Evolutionary conservation across 495 filamentous ascomycete genomes (phyloP).

Genomic region (Pyronema omphalodes): DNA sequence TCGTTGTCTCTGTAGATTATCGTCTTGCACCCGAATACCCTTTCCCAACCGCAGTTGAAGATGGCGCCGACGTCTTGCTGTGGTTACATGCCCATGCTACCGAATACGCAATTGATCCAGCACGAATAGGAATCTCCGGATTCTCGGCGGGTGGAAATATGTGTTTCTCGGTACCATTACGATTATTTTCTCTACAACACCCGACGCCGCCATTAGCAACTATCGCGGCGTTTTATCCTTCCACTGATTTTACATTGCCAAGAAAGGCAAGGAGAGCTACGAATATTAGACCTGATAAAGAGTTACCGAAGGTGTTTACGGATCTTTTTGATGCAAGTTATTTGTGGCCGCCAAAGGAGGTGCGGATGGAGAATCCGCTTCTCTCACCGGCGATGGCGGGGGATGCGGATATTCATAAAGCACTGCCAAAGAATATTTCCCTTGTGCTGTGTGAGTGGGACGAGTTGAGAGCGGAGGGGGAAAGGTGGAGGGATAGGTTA

Average conservation of each 20-base stretch:
- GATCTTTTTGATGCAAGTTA: constrained; percentile 77
- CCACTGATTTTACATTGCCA: constrained; percentile 61
- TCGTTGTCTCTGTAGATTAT: constrained; percentile 55
- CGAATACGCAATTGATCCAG: constrained; percentile 32
- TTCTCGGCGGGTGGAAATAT: constrained; percentile 85
- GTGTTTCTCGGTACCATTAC: constrained; percentile 58
- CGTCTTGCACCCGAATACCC: constrained; percentile 60
- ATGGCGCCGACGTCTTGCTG: constrained; percentile 50
- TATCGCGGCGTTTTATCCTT: constrained; percentile 67
- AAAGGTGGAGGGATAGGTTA: constrained; percentile 46
- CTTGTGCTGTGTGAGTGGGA: constrained; percentile 81
- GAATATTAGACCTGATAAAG: constrained; percentile 44
- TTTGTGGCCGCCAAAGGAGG: constrained; percentile 39
- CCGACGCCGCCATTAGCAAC: constrained; percentile 26
- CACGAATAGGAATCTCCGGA: constrained; percentile 53
- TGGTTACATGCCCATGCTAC: constrained; percentile 25
- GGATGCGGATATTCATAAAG: constrained; percentile 31
- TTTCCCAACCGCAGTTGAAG: constrained; percentile 60
- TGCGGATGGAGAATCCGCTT: constrained; percentile 38
- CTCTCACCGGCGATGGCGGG: constrained; percentile 45
- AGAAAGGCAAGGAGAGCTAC: constrained; percentile 53
- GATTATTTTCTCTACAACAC: constrained; percentile 30
- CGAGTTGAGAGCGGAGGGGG: constrained; percentile 65
- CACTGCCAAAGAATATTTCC: constrained; percentile 44
- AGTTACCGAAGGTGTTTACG: constrained; percentile 54